Evolutionary conservation across 2,329 filamentous ascomycete genomes (phyloP).

Genomic region (Microthyrium microscopicum): DNA sequence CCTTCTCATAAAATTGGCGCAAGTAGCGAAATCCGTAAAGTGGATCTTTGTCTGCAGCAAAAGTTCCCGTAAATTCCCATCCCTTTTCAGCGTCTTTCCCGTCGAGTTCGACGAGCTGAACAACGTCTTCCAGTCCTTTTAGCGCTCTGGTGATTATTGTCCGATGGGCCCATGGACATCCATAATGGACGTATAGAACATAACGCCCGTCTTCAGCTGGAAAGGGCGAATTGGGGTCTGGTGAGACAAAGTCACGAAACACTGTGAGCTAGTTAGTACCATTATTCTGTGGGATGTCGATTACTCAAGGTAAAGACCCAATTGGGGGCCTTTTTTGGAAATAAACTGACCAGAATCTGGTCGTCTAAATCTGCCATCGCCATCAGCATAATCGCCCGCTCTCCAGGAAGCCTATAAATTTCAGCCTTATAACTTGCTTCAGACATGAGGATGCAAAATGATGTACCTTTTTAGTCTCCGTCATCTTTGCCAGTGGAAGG

Average conservation of each 20-base stretch:
- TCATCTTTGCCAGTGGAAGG: too few species aligned
- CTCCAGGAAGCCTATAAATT: too few species aligned
- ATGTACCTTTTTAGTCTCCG: too few species aligned
- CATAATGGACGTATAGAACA: conserved; percentile 85
- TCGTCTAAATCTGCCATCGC: conserved; percentile 2
- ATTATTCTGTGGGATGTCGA: too few species aligned
- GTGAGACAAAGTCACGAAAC: conserved; percentile 68
- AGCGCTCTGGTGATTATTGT: conserved; percentile 40
- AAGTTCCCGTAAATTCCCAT: conserved; percentile 27
- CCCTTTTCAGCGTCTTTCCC: conserved; percentile 25
- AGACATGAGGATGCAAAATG: too few species aligned
- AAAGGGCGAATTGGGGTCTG: conserved; percentile 53
- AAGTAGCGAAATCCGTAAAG: conserved; percentile 42
- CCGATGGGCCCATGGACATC: conserved; percentile 49
- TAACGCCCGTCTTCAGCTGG: conserved; percentile 79
- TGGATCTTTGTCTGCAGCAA: conserved; percentile 28
- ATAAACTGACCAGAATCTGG: too few species aligned
- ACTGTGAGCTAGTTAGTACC: too few species aligned
- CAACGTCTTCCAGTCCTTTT: conserved; percentile 37
- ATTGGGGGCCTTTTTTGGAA: too few species aligned
- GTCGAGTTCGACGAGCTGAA: conserved; percentile 37
- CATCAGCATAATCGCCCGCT: not conserved
- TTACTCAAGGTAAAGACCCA: too few species aligned
- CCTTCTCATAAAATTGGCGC: conserved; percentile 46
- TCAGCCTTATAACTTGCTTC: too few species aligned